A percentile compares a stretch with the other conserved stretches of the same genome.
Evolutionary conservation across 106 monocot genomes (phyloP).

Genomic region (Chionographis japonica): DNA sequence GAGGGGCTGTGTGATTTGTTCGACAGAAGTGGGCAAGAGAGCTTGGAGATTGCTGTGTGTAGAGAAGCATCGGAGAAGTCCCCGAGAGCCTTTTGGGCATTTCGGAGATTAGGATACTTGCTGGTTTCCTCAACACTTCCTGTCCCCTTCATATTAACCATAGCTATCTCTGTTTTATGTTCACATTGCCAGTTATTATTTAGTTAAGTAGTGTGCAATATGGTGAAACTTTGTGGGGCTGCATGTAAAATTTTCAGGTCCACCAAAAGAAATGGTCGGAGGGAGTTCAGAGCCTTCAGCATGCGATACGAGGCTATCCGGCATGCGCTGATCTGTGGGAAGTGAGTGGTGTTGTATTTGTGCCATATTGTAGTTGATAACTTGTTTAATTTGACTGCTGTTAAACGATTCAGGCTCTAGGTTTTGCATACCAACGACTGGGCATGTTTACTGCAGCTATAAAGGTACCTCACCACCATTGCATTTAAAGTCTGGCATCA

Average conservation of each 20-base stretch:
- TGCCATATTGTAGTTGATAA: slow-evolving; percentile 2
- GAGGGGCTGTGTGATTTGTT: slow-evolving; percentile 82
- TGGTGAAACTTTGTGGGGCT: neutral
- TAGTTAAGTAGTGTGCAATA: neutral
- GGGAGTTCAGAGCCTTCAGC: slow-evolving; percentile 81
- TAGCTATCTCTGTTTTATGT: neutral
- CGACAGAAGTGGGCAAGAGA: slow-evolving; percentile 81
- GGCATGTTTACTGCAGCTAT: slow-evolving; percentile 95
- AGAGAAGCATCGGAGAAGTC: slow-evolving; percentile 78
- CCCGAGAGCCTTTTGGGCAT: slow-evolving; percentile 92
- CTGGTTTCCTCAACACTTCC: slow-evolving; percentile 28
- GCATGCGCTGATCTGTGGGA: slow-evolving; percentile 93
- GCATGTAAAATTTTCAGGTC: slow-evolving; percentile 38
- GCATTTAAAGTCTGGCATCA: neutral
- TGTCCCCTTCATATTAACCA: neutral
- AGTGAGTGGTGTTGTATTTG: slow-evolving; percentile 24
- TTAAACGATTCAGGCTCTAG: slow-evolving; percentile 51
- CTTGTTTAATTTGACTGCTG: slow-evolving; percentile 3
- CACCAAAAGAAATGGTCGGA: slow-evolving; percentile 82
- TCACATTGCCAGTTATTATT: neutral
- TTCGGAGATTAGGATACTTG: slow-evolving; percentile 80
- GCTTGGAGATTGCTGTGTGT: slow-evolving; percentile 74
- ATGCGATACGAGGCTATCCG: slow-evolving; percentile 86
- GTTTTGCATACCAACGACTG: slow-evolving; percentile 78
- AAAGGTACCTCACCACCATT: slow-evolving; percentile 48